A percentile compares a stretch with the other conserved stretches of the same genome.
Evolutionary conservation across 2,329 filamentous ascomycete genomes (phyloP).

Genomic region (Cladophialophora exuberans): DNA sequence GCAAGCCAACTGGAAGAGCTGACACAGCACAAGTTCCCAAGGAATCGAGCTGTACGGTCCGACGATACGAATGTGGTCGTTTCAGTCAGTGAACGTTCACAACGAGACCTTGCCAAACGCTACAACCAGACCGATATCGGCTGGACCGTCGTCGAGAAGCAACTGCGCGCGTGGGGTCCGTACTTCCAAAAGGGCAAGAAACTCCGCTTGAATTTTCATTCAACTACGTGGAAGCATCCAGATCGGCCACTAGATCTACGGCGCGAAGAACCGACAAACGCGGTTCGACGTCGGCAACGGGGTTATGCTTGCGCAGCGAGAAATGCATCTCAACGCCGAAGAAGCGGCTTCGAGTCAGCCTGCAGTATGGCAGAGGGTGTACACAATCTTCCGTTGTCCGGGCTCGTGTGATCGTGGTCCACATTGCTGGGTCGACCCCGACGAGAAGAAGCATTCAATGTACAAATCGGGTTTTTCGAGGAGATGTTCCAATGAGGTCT

Average conservation of each 20-base stretch:
- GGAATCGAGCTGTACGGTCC: slow-evolving; percentile 9
- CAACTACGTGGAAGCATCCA: slow-evolving; percentile 3
- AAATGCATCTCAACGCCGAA: no score
- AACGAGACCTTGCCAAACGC: slow-evolving; percentile 7
- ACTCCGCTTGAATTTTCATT: slow-evolving; percentile 11
- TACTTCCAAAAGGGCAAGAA: slow-evolving; percentile 15
- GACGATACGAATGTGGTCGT: slow-evolving; percentile 10
- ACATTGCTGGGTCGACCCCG: no score
- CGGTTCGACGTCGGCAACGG: neutral
- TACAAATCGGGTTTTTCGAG: no score
- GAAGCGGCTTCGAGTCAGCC: no score
- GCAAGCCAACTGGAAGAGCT: slow-evolving; percentile 10
- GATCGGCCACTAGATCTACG: neutral
- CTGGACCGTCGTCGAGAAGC: slow-evolving; percentile 6
- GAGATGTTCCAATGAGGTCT: no score
- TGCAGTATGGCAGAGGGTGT: no score
- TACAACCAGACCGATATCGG: slow-evolving; percentile 7
- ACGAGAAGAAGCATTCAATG: no score
- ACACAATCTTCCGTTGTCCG: no score
- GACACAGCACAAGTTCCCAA: neutral
- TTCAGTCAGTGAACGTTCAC: slow-evolving; percentile 8
- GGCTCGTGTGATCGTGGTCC: no score
- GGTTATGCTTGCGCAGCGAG: no score
- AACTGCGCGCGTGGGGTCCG: slow-evolving; percentile 4
- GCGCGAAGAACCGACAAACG: slow-evolving; percentile 7